Evolutionary conservation across 331 rosid species (phyloP).

Genomic region (Rhamnella rubrinervis): DNA sequence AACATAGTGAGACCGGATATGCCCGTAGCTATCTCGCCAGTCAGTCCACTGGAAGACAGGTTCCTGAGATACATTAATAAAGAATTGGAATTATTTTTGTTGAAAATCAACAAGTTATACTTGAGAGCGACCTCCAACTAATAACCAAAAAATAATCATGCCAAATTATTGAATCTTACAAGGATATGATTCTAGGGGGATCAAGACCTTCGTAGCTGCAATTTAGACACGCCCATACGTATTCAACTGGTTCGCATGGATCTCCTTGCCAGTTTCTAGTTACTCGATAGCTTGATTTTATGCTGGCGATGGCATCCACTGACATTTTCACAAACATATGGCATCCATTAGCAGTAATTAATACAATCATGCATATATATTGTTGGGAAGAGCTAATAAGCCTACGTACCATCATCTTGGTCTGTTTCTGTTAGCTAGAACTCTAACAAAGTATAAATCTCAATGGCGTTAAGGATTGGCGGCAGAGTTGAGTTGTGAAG

Average conservation of each 20-base stretch:
- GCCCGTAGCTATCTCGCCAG: slow-evolving; percentile 16
- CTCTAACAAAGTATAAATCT: slow-evolving; percentile 28
- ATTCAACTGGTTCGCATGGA: slow-evolving; percentile 22
- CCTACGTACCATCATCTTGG: slow-evolving; percentile 37
- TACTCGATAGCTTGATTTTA: slow-evolving; percentile 19
- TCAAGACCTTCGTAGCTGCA: slow-evolving; percentile 9
- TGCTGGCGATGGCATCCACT: slow-evolving; percentile 19
- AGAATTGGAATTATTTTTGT: too few species aligned
- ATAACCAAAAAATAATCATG: too few species aligned
- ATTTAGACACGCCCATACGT: slow-evolving; percentile 25
- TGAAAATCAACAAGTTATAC: too few species aligned
- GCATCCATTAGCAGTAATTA: background rate
- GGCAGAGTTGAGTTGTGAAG: slow-evolving; percentile 43
- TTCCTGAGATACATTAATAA: slow-evolving; percentile 8
- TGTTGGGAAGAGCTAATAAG: background rate
- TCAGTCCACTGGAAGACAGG: slow-evolving; percentile 33
- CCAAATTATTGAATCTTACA: slow-evolving; percentile 18
- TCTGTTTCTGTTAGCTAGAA: slow-evolving; percentile 31
- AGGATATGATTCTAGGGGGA: slow-evolving; percentile 22
- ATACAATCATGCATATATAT: background rate
- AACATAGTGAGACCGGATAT: slow-evolving; percentile 18
- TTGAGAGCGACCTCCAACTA: too few species aligned
- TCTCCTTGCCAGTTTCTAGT: slow-evolving; percentile 34
- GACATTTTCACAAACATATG: background rate
- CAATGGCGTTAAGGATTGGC: slow-evolving; percentile 53